These are phyloP conservation scores for Dictyostelium brefeldianum DNA, from an alignment of 78 protist genomes.

Conservation along the genomic window DNA sequence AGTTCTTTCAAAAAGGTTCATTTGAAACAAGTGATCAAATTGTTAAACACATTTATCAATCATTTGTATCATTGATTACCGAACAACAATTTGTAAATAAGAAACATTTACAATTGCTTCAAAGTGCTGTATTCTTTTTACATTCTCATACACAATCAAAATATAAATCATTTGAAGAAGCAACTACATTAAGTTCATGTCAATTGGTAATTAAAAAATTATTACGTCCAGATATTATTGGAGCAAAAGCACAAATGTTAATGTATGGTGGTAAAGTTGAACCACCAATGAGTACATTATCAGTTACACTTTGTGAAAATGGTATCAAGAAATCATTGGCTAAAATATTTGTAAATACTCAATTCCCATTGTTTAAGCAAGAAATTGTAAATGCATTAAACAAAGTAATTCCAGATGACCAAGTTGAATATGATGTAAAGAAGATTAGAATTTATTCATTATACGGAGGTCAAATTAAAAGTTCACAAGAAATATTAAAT, in stretches of 20 bases:
- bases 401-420: not conserved
- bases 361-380: constrained; percentile 11
- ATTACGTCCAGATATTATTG: not conserved
- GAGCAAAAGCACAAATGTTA: too few species aligned
- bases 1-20: not conserved
- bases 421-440: constrained; percentile 3
- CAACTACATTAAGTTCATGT: not conserved
- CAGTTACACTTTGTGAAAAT: not conserved
- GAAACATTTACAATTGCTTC: not conserved
- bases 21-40: not conserved
- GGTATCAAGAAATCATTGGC: constrained; percentile 1
- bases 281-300: constrained; percentile 6
- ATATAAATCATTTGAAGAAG: not conserved
- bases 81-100: not conserved
- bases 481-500: constrained; percentile 21
- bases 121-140: not conserved
- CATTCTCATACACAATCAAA: not conserved
- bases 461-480: constrained; percentile 27
- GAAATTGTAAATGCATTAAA: not conserved
- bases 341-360: constrained; percentile 17
- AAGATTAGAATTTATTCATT: constrained; percentile 14
- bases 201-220: not conserved
- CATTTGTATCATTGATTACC: not conserved
- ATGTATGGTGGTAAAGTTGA: not conserved
- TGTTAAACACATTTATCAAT: not conserved